Conservation (phyloP, 1,284 basidiomycete species). For the Clitocybe nebularis region DNA sequence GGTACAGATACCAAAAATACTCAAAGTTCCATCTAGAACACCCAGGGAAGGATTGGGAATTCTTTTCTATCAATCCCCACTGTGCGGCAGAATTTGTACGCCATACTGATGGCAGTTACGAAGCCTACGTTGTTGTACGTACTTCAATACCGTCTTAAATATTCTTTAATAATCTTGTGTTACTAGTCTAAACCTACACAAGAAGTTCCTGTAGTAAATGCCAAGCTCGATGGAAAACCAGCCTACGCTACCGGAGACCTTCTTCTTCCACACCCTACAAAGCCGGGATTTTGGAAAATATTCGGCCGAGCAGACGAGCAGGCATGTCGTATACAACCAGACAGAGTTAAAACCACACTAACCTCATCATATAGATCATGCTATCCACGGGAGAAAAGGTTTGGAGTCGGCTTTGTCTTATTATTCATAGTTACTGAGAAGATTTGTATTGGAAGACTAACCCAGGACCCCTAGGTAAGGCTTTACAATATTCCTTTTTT, state of each 20-base stretch:
- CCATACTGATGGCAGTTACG: slow-evolving; percentile 16
- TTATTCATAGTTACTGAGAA: neutral
- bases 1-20: too few relatives aligned
- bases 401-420: slow-evolving; percentile 6
- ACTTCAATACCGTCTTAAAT: neutral
- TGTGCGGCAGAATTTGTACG: slow-evolving; percentile 13
- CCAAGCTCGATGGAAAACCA: slow-evolving; percentile 18
- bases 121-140: slow-evolving; percentile 18
- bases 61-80: slow-evolving; percentile 18
- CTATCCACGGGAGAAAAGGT: slow-evolving; percentile 51
- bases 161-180: neutral
- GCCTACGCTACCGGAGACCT: slow-evolving; percentile 38
- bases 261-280: slow-evolving; percentile 40
- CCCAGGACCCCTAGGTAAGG: slow-evolving; percentile 31
- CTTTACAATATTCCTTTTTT: neutral
- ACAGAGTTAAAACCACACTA: too few relatives aligned
- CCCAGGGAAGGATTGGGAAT: slow-evolving; percentile 22
- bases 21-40: slow-evolving; percentile 11
- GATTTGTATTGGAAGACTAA: slow-evolving; percentile 26
- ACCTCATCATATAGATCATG: too few relatives aligned
- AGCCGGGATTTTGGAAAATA: slow-evolving; percentile 38
- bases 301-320: slow-evolving; percentile 48
- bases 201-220: slow-evolving; percentile 17
- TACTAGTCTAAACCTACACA: slow-evolving; percentile 10
- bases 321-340: too few relatives aligned